A percentile compares a stretch with the other conserved stretches of the same genome.
Conservation (phyloP, 768 basidiomycete genomes). For the Boletus subparvulus region DNA sequence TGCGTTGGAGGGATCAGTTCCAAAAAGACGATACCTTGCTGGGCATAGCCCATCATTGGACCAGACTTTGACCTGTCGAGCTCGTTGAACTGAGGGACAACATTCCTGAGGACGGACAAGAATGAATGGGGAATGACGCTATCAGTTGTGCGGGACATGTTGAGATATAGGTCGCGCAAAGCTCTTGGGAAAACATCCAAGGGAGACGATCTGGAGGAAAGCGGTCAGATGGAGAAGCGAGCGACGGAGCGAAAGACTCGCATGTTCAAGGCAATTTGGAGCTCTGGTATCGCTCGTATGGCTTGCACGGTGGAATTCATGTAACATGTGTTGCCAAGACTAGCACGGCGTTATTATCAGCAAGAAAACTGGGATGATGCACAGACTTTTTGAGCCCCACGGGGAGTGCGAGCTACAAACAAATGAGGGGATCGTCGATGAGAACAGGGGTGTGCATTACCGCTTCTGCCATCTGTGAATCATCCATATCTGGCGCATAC, state of each 20-base stretch:
- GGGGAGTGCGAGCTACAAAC: slow-evolving; percentile 65
- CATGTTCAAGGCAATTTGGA: slow-evolving; percentile 68
- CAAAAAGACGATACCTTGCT: slow-evolving; percentile 54
- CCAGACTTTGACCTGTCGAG: slow-evolving; percentile 45
- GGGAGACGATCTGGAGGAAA: slow-evolving; percentile 33
- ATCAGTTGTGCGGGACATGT: slow-evolving; percentile 76
- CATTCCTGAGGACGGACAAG: slow-evolving; percentile 65
- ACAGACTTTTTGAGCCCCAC: slow-evolving; percentile 77
- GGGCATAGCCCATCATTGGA: slow-evolving; percentile 60
- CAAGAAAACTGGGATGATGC: neutral
- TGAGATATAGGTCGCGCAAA: slow-evolving; percentile 67
- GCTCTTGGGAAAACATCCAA: slow-evolving; percentile 45
- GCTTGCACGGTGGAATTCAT: slow-evolving; percentile 96
- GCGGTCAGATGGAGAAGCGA: neutral
- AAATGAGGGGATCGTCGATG: neutral
- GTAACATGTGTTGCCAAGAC: slow-evolving; percentile 94
- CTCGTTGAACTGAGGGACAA: slow-evolving; percentile 92
- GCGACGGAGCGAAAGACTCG: slow-evolving; percentile 32
- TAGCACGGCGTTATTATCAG: slow-evolving; percentile 18
- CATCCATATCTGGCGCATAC: slow-evolving; percentile 71
- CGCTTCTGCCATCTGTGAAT: slow-evolving; percentile 73
- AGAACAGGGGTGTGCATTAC: slow-evolving; percentile 42
- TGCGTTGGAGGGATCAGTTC: neutral
- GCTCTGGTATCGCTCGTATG: slow-evolving; percentile 89
- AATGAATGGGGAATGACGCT: slow-evolving; percentile 70